Percentiles rank a stretch among this genome's conserved stretches.
These are phyloP conservation scores for Porphyridium purpureum DNA, from an alignment of 23 red algal genomes.

Conservation along the genomic window DNA sequence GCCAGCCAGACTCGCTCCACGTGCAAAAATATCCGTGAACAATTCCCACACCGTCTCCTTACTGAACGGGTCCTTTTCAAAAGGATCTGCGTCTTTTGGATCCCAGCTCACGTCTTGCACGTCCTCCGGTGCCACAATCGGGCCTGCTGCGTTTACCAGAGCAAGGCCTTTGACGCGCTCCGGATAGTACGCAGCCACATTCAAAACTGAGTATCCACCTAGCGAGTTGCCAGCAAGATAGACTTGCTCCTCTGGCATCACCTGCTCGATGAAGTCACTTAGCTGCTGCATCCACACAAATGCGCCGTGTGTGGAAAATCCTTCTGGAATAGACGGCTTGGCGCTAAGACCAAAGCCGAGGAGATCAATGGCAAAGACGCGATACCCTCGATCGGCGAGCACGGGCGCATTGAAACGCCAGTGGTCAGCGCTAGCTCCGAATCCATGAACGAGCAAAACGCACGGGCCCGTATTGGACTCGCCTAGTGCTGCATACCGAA, in stretches of 20 bases:
- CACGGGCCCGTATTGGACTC: background rate
- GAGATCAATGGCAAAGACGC: background rate
- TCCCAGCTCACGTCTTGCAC: no score
- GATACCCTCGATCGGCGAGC: background rate
- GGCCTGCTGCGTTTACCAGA: background rate
- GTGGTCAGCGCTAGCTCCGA: background rate
- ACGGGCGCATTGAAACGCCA: background rate
- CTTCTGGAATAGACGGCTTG: background rate
- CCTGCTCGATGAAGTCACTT: background rate
- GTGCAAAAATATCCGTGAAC: background rate
- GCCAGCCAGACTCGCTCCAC: background rate
- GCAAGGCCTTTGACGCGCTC: background rate
- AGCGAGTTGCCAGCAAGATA: background rate
- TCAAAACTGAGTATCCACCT: background rate
- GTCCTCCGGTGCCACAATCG: no score
- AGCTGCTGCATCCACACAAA: background rate
- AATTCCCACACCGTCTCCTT: background rate
- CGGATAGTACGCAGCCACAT: background rate
- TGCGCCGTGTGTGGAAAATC: background rate
- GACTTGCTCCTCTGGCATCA: background rate
- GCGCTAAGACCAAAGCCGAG: background rate
- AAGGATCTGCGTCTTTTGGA: no score
- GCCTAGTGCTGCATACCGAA: background rate
- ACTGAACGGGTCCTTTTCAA: no score
- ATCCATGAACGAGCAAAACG: background rate